Evolutionary conservation across 768 basidiomycete genomes (phyloP).

Genomic region (Lepiota brunneoincarnata): DNA sequence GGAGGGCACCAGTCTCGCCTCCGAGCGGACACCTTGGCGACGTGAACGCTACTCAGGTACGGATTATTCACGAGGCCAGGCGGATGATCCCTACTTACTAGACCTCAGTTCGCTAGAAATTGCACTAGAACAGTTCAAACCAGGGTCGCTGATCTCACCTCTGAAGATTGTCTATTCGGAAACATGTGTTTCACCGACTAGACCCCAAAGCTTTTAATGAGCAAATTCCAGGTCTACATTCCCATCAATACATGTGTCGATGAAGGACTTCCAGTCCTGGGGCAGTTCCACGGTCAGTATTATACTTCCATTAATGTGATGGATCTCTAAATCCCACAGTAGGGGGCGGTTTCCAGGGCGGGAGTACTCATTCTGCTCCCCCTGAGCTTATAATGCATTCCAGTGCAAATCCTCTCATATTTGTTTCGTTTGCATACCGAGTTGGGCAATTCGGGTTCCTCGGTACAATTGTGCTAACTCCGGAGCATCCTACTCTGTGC

Average conservation of each 20-base stretch:
- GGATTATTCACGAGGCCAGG: not conserved
- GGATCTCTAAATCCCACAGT: not conserved
- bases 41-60: conserved; percentile 34
- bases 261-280: conserved; percentile 33
- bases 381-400: conserved; percentile 30
- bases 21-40: conserved; percentile 32
- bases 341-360: conserved; percentile 42
- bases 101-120: conserved; percentile 27
- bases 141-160: conserved; percentile 23
- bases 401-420: conserved; percentile 32
- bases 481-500: not conserved
- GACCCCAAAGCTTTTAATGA: not conserved
- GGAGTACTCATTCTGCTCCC: conserved; percentile 28
- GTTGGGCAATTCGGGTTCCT: conserved; percentile 41
- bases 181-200: conserved; percentile 27
- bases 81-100: not conserved
- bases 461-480: conserved; percentile 19
- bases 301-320: not conserved
- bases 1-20: conserved; percentile 36
- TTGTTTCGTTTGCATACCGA: conserved; percentile 41
- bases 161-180: conserved; percentile 43
- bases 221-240: conserved; percentile 27
- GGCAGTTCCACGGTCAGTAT: conserved; percentile 38
- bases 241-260: conserved; percentile 22
- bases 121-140: conserved; percentile 33